Percentiles rank a stretch among this genome's conserved stretches.
phyloP scores from a whole-genome alignment of 257 asterid genomes.

The Penstemon eatonii region DNA sequence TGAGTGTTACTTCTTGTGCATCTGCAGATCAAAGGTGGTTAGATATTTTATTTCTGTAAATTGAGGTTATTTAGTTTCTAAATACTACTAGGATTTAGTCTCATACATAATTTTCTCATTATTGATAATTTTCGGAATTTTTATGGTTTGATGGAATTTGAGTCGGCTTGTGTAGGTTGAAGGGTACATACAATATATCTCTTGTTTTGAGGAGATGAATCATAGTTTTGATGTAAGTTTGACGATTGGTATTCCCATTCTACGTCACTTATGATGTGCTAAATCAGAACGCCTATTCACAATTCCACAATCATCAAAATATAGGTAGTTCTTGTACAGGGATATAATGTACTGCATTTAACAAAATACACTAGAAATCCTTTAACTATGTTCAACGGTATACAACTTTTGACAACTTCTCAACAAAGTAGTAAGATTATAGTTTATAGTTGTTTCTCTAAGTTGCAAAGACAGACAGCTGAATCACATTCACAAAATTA shows the following conservation, averaged over 20 bases:
- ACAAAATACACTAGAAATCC: conserved; percentile 1
- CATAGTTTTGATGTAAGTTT: no score
- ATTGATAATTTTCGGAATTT: no score
- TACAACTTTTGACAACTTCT: conserved; percentile 1
- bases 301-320: neutral
- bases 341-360: neutral
- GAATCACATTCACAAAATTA: conserved; percentile 5
- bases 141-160: no score
- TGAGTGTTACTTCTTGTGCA: neutral
- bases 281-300: neutral
- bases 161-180: no score
- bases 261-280: neutral
- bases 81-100: no score
- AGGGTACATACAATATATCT: no score
- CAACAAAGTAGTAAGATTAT: neutral
- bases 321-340: conserved; percentile 2
- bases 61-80: no score
- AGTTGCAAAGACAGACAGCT: conserved; percentile 5
- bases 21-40: neutral
- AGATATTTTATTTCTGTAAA: no score
- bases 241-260: no score
- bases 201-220: no score
- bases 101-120: no score
- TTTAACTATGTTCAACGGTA: conserved; percentile 3
- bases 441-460: conserved; percentile 10